Percentiles rank a stretch among this genome's conserved stretches.
Conservation (phyloP, 768 basidiomycete genomes). For the Boletus subcaerulescens region DNA sequence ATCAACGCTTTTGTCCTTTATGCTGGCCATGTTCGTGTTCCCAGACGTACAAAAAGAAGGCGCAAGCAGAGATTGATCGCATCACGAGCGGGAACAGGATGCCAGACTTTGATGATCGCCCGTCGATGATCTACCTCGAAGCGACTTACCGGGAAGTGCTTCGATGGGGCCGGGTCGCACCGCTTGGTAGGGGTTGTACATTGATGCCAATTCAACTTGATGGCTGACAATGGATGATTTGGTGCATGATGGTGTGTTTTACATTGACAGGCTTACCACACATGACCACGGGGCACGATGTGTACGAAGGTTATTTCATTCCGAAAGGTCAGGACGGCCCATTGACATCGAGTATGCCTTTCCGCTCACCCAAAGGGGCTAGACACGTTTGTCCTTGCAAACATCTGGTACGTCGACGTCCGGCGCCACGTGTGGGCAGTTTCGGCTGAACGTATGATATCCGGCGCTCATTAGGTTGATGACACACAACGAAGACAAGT, state of each 20-base stretch:
- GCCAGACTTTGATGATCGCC: constrained; percentile 29
- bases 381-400: constrained; percentile 28
- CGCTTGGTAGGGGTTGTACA: constrained; percentile 23
- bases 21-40: constrained; percentile 36
- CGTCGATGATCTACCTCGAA: constrained; percentile 25
- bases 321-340: constrained; percentile 41
- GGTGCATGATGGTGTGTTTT: not conserved
- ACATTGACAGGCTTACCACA: constrained; percentile 31
- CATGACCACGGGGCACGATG: constrained; percentile 36
- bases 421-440: not conserved
- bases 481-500: constrained; percentile 34
- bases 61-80: constrained; percentile 37
- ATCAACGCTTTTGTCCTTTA: constrained; percentile 30
- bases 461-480: constrained; percentile 21
- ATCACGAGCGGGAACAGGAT: constrained; percentile 31
- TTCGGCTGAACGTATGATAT: not conserved
- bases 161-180: constrained; percentile 36
- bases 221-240: not conserved
- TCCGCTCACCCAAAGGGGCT: not conserved
- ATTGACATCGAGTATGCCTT: too few species aligned
- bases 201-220: not conserved
- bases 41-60: constrained; percentile 37
- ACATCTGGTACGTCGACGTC: constrained; percentile 18
- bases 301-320: constrained; percentile 49
- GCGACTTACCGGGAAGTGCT: constrained; percentile 32